Base-by-base conservation (phyloP, 352 stramenopile species). In the Globisporangium canariense region DNA sequence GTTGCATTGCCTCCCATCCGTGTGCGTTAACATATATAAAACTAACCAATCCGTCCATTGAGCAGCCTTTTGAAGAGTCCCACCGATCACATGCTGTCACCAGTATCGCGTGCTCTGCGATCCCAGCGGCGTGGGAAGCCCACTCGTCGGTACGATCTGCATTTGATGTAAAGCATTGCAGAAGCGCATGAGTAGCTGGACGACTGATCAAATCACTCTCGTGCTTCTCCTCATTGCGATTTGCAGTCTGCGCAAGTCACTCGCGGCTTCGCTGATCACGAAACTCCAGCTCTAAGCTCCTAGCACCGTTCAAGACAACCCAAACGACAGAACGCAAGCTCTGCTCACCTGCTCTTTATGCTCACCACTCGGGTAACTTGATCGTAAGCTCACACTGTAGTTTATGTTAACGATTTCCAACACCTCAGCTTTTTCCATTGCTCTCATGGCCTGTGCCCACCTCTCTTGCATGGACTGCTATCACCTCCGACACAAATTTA, bases 61-160 rank as follows among this genome's bases (percentile, higher is more conserved):
- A 64, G 25, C 61, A 91, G 80, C 56, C 60, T 91, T 43, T 65
- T 86, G 0, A 75, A 67, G 11, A 91, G 82, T 45, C 82, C 82
- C 1, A 91, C 82, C 7, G 82, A 91, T 67, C 84, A 77, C 49
- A 66, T 89, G 62, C 30, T 90, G n/a, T 90, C 82, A 14, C 82
- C 82, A 10, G 78, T 88, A 4, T 87, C 75, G 1, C 71, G 70
- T 30, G 80, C 80, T 13, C 58, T 91, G 13, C 71, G 67, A 14
- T 68, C 67, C 18, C 70, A 83, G 36, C 73, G 68, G 43, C 28
- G 38, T 8, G 57, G 54, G 18, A 57, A 50, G 11, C 52, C 58
- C 16, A 67, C 45, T 20, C 67, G 67, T 22, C 65, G 65, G 57
- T 63, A 40, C 32, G 30, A 47, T 36, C 4, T 8, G 4, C 32